Percentiles rank a stretch among this genome's conserved stretches.
Conservation (phyloP, 164 flowering plant genomes). For the Magnolia kwangsiensis region DNA sequence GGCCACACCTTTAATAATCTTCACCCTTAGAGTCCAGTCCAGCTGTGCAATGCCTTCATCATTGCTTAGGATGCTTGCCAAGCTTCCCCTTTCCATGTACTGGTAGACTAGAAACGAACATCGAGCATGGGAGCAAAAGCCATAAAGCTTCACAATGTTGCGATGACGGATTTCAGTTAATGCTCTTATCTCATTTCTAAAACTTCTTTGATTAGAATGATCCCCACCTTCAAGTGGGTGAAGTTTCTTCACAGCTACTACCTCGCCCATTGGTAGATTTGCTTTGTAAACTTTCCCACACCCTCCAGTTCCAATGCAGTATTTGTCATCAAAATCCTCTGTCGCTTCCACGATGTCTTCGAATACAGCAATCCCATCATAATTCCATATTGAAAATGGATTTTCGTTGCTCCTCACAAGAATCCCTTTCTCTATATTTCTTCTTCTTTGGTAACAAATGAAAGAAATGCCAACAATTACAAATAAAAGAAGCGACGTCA, state of each 20-base stretch:
- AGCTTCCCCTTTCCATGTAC: slow-evolving; percentile 54
- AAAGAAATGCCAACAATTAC: not conserved
- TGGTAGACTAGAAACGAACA: slow-evolving; percentile 55
- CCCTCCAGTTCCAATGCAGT: slow-evolving; percentile 23
- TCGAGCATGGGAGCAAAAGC: slow-evolving; percentile 43
- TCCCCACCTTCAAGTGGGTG: slow-evolving; percentile 29
- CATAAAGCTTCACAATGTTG: slow-evolving; percentile 60
- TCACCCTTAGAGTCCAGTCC: slow-evolving; percentile 48
- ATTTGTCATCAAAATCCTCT: slow-evolving; percentile 16
- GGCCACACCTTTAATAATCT: slow-evolving; percentile 57
- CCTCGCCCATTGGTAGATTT: slow-evolving; percentile 6
- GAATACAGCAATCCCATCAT: not conserved
- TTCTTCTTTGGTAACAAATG: not conserved
- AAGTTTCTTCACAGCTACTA: slow-evolving; percentile 27
- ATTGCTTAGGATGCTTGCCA: slow-evolving; percentile 33
- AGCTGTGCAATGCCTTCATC: slow-evolving; percentile 25
- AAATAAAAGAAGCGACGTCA: not conserved
- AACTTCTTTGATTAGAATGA: slow-evolving; percentile 19
- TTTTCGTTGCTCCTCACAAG: not conserved
- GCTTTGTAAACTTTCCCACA: slow-evolving; percentile 24
- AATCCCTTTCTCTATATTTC: not conserved
- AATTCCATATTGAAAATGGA: slow-evolving; percentile 1
- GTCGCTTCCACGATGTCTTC: slow-evolving; percentile 11
- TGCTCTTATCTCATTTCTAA: slow-evolving; percentile 47
- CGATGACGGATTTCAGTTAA: slow-evolving; percentile 57